These are phyloP conservation scores for Mortierella sp. DNA, from an alignment of 371 early-diverging fungal genomes.

Conservation along the genomic window DNA sequence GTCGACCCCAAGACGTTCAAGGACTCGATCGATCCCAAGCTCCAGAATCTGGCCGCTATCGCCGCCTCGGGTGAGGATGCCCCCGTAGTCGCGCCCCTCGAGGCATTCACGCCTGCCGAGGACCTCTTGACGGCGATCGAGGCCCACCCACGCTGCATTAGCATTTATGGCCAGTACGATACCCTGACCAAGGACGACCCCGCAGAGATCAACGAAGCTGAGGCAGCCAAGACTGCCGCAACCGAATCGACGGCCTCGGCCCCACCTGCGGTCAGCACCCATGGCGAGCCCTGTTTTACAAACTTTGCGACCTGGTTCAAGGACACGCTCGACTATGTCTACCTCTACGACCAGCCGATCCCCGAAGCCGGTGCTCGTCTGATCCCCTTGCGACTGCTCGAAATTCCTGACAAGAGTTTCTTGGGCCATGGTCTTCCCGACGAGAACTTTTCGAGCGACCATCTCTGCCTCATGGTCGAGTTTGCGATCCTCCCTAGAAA, in stretches of 20 bases:
- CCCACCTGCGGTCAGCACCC: constrained; percentile 23
- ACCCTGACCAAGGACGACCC: constrained; percentile 31
- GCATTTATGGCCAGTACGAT: constrained; percentile 54
- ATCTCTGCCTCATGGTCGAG: constrained; percentile 64
- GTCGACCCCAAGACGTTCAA: constrained; percentile 23
- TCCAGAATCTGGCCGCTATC: constrained; percentile 25
- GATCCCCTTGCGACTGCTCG: constrained; percentile 47
- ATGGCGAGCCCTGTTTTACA: constrained; percentile 68
- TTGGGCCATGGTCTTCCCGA: constrained; percentile 68
- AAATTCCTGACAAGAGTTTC: constrained; percentile 59
- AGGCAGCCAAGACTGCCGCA: constrained; percentile 19
- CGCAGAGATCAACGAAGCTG: constrained; percentile 10
- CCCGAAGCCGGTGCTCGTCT: constrained; percentile 32
- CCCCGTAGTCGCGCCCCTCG: constrained; percentile 43
- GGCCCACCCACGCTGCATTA: constrained; percentile 42
- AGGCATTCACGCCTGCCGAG: constrained; percentile 47
- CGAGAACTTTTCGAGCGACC: constrained; percentile 70
- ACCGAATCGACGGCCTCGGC: constrained; percentile 33
- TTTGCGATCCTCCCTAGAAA: constrained; percentile 36
- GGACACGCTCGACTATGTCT: constrained; percentile 69
- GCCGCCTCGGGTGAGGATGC: constrained; percentile 32
- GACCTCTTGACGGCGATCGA: constrained; percentile 34
- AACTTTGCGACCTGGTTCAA: constrained; percentile 66
- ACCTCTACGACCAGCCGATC: constrained; percentile 44
- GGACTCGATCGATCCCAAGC: constrained; percentile 39